Evolutionary conservation across 805 yeast genomes (phyloP).

Genomic region (Cyberlindnera americana): DNA sequence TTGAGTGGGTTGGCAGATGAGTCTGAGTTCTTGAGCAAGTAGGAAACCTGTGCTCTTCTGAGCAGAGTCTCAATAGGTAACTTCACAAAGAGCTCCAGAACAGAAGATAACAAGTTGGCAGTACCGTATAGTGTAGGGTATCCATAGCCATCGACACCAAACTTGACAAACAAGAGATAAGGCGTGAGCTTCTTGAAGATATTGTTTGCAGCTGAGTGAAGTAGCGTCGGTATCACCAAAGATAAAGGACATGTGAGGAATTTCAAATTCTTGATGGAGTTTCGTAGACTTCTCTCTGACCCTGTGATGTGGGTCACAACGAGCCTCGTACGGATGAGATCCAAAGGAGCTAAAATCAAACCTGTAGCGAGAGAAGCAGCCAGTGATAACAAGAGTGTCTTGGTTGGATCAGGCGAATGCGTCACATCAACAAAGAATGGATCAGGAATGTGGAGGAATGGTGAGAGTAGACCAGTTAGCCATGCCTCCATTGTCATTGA

Average conservation of each 20-base stretch:
- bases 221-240: constrained; percentile 62
- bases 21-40: constrained; percentile 39
- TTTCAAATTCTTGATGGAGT: constrained; percentile 52
- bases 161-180: constrained; percentile 51
- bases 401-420: constrained; percentile 72
- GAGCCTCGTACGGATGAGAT: constrained; percentile 72
- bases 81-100: constrained; percentile 66
- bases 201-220: constrained; percentile 59
- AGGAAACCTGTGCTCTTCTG: constrained; percentile 77
- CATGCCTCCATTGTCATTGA: constrained; percentile 82
- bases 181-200: constrained; percentile 66
- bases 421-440: constrained; percentile 81
- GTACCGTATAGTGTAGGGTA: constrained; percentile 59
- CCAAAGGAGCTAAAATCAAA: constrained; percentile 72
- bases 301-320: constrained; percentile 62
- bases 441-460: constrained; percentile 79
- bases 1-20: constrained; percentile 33
- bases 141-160: constrained; percentile 63
- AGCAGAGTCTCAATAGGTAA: constrained; percentile 86
- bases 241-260: constrained; percentile 52
- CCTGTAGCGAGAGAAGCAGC: constrained; percentile 72
- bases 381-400: constrained; percentile 64
- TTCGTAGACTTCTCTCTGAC: constrained; percentile 64
- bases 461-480: constrained; percentile 85
- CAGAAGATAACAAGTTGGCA: constrained; percentile 55